Evolutionary conservation across 2,329 filamentous ascomycete genomes (phyloP).

Genomic region (Gnomoniopsis sp.): DNA sequence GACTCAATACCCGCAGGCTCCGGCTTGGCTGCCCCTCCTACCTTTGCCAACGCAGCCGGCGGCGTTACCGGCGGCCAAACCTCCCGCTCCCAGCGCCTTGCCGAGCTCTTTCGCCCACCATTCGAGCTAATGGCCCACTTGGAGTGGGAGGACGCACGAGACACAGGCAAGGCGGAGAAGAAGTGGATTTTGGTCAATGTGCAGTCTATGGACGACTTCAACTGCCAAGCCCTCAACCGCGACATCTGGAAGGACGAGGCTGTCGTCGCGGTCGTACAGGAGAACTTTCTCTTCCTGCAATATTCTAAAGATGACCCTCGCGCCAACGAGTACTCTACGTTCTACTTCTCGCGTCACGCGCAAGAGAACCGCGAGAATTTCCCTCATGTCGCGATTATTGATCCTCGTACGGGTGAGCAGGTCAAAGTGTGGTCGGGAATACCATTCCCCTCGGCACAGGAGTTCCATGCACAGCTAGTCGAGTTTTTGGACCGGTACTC

Average conservation of each 20-base stretch:
- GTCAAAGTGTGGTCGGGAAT: slow-evolving; percentile 93
- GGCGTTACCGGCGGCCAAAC: slow-evolving; percentile 33
- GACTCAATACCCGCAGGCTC: background rate
- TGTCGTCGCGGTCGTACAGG: slow-evolving; percentile 75
- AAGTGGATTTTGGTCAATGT: slow-evolving; percentile 97
- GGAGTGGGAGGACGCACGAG: slow-evolving; percentile 79
- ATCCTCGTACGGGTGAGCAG: slow-evolving; percentile 92
- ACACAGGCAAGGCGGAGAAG: slow-evolving; percentile 79
- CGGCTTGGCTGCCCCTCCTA: background rate
- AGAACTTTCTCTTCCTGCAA: slow-evolving; percentile 95
- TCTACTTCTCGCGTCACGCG: slow-evolving; percentile 72
- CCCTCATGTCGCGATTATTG: slow-evolving; percentile 92
- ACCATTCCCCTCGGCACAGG: slow-evolving; percentile 69
- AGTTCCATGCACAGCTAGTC: slow-evolving; percentile 87
- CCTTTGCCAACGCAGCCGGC: slow-evolving; percentile 12
- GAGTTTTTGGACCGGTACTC: slow-evolving; percentile 98
- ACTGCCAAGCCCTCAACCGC: slow-evolving; percentile 89
- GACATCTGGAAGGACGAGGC: slow-evolving; percentile 91
- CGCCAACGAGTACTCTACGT: slow-evolving; percentile 78
- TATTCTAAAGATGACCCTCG: slow-evolving; percentile 82
- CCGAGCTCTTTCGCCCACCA: slow-evolving; percentile 88
- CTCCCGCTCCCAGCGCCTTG: slow-evolving; percentile 76
- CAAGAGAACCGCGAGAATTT: slow-evolving; percentile 86
- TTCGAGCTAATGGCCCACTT: slow-evolving; percentile 82
- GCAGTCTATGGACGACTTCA: slow-evolving; percentile 89